Percentiles rank a stretch among this genome's conserved stretches.
Evolutionary conservation across 306 rosid genomes (phyloP).

Genomic region (Trifolium fragiferum): DNA sequence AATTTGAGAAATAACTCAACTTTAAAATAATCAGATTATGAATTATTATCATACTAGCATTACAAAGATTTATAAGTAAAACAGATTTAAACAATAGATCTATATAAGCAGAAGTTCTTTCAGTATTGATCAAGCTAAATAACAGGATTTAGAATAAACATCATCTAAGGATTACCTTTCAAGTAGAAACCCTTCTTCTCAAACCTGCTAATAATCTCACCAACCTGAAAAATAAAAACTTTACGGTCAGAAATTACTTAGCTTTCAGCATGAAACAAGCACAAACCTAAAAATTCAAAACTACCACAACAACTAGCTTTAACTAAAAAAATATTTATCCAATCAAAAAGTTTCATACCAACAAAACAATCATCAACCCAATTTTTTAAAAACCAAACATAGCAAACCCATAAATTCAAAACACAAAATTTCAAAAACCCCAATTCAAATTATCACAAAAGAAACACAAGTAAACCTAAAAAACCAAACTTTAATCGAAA

Average conservation of each 20-base stretch:
- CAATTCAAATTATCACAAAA: neutral
- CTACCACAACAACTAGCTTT: neutral
- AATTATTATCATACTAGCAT: neutral
- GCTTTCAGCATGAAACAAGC: neutral
- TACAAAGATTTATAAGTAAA: neutral
- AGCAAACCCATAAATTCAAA: neutral
- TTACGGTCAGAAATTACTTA: neutral
- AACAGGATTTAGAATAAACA: neutral
- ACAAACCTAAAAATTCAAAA: neutral
- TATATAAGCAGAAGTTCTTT: neutral
- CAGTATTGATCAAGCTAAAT: neutral
- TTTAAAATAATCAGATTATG: neutral
- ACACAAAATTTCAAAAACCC: neutral
- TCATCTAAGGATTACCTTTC: conserved; percentile 56
- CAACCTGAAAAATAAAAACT: conserved; percentile 58
- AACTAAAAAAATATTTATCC: neutral
- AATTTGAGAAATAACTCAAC: neutral
- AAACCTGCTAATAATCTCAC: conserved; percentile 88
- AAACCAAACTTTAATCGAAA: neutral
- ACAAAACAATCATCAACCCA: conserved; percentile 14
- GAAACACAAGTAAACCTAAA: neutral
- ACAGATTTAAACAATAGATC: neutral
- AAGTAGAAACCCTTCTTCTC: conserved; percentile 92
- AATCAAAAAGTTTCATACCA: neutral
- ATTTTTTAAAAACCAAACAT: neutral